These are phyloP conservation scores for Exutisphaerella laricina DNA, from an alignment of 2,329 filamentous ascomycete species.

Conservation along the genomic window DNA sequence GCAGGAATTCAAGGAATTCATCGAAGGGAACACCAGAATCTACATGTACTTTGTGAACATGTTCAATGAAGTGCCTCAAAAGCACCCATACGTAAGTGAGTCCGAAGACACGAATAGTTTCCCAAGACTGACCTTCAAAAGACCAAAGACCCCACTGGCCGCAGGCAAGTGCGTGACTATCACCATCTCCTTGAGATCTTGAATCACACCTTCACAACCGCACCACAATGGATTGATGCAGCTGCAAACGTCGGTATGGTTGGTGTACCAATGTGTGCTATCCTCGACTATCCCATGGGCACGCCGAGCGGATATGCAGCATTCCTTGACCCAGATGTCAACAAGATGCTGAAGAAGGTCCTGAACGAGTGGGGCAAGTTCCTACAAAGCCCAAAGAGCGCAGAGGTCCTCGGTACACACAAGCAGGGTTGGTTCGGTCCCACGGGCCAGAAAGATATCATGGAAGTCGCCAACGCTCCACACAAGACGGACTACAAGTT, in stretches of 20 bases:
- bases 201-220: conserved; percentile 49
- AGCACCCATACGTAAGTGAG: conserved; percentile 48
- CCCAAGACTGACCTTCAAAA: conserved; percentile 39
- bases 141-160: conserved; percentile 54
- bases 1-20: conserved; percentile 59
- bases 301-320: conserved; percentile 50
- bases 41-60: conserved; percentile 61
- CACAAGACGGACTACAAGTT: conserved; percentile 26
- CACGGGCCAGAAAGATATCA: conserved; percentile 36
- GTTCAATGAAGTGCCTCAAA: conserved; percentile 58
- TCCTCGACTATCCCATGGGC: conserved; percentile 56
- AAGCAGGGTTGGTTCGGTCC: conserved; percentile 39
- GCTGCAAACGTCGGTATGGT: conserved; percentile 42
- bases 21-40: conserved; percentile 58
- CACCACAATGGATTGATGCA: conserved; percentile 39
- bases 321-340: conserved; percentile 51
- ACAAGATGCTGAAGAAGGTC: conserved; percentile 47
- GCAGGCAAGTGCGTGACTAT: conserved; percentile 60
- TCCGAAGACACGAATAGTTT: conserved; percentile 53
- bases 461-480: conserved; percentile 29
- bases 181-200: conserved; percentile 61
- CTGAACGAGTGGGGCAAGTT: conserved; percentile 46
- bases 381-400: conserved; percentile 31
- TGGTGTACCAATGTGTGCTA: conserved; percentile 52
- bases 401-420: conserved; percentile 35